Evolutionary conservation across 2,329 filamentous ascomycete genomes (phyloP).

Genomic region (Acephala macrosclerotiorum): DNA sequence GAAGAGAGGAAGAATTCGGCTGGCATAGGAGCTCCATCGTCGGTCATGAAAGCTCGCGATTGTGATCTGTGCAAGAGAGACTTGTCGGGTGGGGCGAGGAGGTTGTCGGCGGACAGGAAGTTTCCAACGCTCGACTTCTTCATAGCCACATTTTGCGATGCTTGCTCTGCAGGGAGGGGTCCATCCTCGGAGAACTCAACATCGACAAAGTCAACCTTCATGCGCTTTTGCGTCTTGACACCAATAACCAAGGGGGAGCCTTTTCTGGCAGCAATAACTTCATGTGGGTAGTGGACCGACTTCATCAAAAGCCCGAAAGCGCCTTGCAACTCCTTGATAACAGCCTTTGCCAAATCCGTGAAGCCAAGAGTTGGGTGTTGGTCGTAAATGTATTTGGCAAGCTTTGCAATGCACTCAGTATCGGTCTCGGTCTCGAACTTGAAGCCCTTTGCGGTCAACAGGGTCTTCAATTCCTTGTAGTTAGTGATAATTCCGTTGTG

Average conservation of each 20-base stretch:
- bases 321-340: conserved; percentile 98
- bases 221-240: conserved; percentile 96
- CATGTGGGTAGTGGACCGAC: conserved; percentile 97
- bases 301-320: conserved; percentile 97
- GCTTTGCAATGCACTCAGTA: conserved; percentile 98
- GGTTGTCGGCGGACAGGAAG: conserved; percentile 71
- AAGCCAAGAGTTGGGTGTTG: conserved; percentile 94
- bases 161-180: conserved; percentile 88
- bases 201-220: conserved; percentile 99
- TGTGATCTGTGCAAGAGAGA: conserved; percentile 97
- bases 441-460: conserved; percentile 94
- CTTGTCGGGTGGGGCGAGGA: conserved; percentile 94
- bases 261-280: conserved; percentile 97
- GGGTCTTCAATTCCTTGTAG: conserved; percentile 98
- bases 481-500: conserved; percentile 99
- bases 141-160: conserved; percentile 93
- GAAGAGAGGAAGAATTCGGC: conserved; percentile 99
- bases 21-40: conserved; percentile 96
- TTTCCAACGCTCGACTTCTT: conserved; percentile 81
- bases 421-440: conserved; percentile 99
- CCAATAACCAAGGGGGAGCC: conserved; percentile 97
- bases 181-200: conserved; percentile 91
- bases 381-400: conserved; percentile 98
- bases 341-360: conserved; percentile 94
- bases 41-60: conserved; percentile 97